Evolutionary conservation across 306 rosid species (phyloP), one percentile per base, ranked within the genome.

Genomic region (Phaseolus lunatus): DNA sequence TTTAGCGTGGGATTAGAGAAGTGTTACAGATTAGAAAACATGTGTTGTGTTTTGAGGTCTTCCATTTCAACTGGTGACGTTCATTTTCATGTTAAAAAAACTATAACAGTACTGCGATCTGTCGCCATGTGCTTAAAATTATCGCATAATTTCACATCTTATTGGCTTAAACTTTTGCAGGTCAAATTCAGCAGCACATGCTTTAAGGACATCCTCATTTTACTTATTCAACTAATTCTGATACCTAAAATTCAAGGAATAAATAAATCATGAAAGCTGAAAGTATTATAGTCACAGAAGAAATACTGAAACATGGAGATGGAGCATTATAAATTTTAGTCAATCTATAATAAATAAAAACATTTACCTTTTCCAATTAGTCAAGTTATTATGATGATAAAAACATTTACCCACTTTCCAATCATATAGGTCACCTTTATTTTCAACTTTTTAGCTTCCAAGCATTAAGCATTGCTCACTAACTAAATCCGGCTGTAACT

Each of bases 171-270:
- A 54, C 12, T 77, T 35, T 19, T 20, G 0, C 16, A 0, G 24
- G 83, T 83, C 84, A 83, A 78, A 43, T 64, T 56, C 26, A 16
- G 73, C 67, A 37, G 68, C 80, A 73, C 86, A 61, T 66, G 83
- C 22, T 72, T 62, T 59, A 11, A 56, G 49, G 14, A 9, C 19
- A 18, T 13, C 62, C 6, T 56, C 29, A 14, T 27, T 15, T 63
- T 18, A 24, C 9, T 19, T 19, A 64, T 41, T 43, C 69, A 37
- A 63, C 29, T 49, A 41, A 20, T 20, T 33, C 9, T 18, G 9
- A 48, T 29, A 11, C 1, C 33, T 37, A 10, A 5, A 26, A 44
- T 41, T 9, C 12, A 71, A 11, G 14, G 19, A 18, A 33, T 18
- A 48, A 33, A 7, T n/a, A 47, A 15, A 41, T 54, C 39, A 56